A percentile compares a stretch with the other conserved stretches of the same genome.
phyloP scores from a whole-genome alignment of 495 filamentous ascomycete genomes.

The Aspergillus bertholletiae region DNA sequence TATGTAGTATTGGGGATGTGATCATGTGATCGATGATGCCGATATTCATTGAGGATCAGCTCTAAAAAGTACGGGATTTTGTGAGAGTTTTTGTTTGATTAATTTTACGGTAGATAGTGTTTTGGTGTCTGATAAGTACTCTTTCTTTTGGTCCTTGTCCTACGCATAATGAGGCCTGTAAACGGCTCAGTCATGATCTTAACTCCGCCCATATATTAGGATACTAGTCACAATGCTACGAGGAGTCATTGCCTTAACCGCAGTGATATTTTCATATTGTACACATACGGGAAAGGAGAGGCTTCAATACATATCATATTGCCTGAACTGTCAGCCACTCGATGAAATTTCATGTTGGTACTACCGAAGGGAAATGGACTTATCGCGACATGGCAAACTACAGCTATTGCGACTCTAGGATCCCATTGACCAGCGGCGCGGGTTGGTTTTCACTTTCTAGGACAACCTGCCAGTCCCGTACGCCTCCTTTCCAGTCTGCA shows the following conservation, averaged over 20 bases:
- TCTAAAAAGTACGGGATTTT: too few relatives aligned
- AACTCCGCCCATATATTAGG: too few relatives aligned
- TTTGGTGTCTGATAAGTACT: too few relatives aligned
- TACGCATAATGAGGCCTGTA: too few relatives aligned
- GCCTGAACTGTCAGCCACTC: background rate
- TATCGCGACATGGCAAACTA: background rate
- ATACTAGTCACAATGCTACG: too few relatives aligned
- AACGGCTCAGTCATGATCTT: too few relatives aligned
- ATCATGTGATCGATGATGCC: constrained; percentile 12
- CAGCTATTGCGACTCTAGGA: constrained; percentile 1
- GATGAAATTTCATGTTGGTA: background rate
- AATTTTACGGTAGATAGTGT: too few relatives aligned
- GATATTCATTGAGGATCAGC: too few relatives aligned
- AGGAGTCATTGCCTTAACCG: background rate
- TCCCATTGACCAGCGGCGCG: constrained; percentile 37
- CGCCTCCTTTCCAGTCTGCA: constrained; percentile 77
- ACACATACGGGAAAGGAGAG: background rate
- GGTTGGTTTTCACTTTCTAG: constrained; percentile 26
- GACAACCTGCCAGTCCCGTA: constrained; percentile 66
- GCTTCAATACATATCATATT: background rate
- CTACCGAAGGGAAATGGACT: background rate
- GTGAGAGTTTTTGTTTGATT: too few relatives aligned
- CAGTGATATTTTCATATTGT: background rate
- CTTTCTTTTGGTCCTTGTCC: too few relatives aligned
- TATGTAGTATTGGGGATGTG: background rate